Conservation (phyloP, 2,329 filamentous ascomycete species). For the Drechslerella coelobrocha region DNA sequence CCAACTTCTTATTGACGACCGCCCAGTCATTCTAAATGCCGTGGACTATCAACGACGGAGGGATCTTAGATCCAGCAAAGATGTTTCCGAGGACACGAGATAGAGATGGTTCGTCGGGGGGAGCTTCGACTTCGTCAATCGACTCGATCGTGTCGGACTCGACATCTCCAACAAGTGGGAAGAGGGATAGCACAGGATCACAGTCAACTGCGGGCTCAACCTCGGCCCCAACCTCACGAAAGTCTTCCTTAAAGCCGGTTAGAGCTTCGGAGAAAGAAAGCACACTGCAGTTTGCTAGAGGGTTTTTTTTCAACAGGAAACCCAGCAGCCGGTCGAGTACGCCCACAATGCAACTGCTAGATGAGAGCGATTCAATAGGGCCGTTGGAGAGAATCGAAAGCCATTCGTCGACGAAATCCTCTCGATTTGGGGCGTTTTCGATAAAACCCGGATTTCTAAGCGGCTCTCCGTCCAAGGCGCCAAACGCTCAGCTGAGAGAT, state of each 20-base stretch:
- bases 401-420: constrained; percentile 37
- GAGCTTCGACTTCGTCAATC: constrained; percentile 48
- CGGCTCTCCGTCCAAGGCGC: constrained; percentile 35
- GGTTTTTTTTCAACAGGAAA: constrained; percentile 50
- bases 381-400: constrained; percentile 44
- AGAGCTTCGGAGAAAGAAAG: constrained; percentile 46
- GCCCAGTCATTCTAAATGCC: constrained; percentile 27
- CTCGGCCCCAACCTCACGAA: constrained; percentile 16
- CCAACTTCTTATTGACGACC: constrained; percentile 16
- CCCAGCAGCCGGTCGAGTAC: constrained; percentile 49
- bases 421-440: constrained; percentile 43
- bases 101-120: constrained; percentile 49
- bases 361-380: constrained; percentile 28
- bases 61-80: constrained; percentile 41
- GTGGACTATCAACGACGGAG: constrained; percentile 47
- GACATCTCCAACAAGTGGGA: constrained; percentile 37
- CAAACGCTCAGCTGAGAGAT: constrained; percentile 41
- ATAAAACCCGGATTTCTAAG: constrained; percentile 48
- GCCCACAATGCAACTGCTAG: constrained; percentile 36
- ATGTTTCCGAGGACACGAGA: constrained; percentile 44
- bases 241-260: constrained; percentile 33
- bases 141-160: constrained; percentile 42
- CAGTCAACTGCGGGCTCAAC: constrained; percentile 41
- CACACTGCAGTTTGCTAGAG: constrained; percentile 44
- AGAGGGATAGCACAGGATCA: constrained; percentile 48